A percentile compares a stretch with the other conserved stretches of the same genome.
phyloP scores from a whole-genome alignment of 768 basidiomycete genomes.

The Nidularia pulvinata region DNA sequence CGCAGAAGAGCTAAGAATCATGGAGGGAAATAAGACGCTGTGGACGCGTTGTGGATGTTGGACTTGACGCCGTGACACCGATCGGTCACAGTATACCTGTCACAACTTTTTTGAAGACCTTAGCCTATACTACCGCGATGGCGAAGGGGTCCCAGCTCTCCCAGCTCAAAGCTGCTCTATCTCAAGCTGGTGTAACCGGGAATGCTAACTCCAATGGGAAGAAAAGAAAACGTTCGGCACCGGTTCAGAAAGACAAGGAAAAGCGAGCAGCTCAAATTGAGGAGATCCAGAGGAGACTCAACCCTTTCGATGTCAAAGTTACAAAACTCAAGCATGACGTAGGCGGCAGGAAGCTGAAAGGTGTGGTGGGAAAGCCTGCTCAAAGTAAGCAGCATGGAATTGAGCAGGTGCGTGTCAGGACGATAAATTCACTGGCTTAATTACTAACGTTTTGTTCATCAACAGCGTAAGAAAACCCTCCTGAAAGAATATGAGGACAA shows the following conservation, averaged over 20 bases:
- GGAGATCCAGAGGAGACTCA: slow-evolving; percentile 84
- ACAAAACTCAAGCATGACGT: slow-evolving; percentile 94
- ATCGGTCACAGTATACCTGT: too few relatives aligned
- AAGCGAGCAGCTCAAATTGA: slow-evolving; percentile 79
- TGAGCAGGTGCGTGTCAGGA: slow-evolving; percentile 63
- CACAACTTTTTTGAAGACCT: not conserved
- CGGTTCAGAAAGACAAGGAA: slow-evolving; percentile 77
- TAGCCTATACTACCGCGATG: slow-evolving; percentile 39
- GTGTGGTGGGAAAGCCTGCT: slow-evolving; percentile 80
- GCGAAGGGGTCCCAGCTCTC: slow-evolving; percentile 87
- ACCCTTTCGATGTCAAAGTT: slow-evolving; percentile 94
- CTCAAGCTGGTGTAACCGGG: slow-evolving; percentile 75
- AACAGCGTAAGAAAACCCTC: slow-evolving; percentile 82
- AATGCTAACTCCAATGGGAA: slow-evolving; percentile 49
- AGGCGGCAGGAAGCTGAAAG: slow-evolving; percentile 85
- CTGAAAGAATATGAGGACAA: slow-evolving; percentile 87
- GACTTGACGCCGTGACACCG: too few relatives aligned
- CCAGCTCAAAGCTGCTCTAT: slow-evolving; percentile 87
- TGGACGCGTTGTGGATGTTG: too few relatives aligned
- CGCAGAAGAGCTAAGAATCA: not conserved
- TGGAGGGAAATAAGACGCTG: too few relatives aligned
- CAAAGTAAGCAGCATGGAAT: slow-evolving; percentile 90
- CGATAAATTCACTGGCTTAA: not conserved
- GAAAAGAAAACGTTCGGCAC: slow-evolving; percentile 65
- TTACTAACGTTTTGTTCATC: slow-evolving; percentile 4